Evolutionary conservation across 164 flowering plant species (phyloP), one percentile per base, ranked within the genome.

Genomic region (Chimonanthus salicifolius): DNA sequence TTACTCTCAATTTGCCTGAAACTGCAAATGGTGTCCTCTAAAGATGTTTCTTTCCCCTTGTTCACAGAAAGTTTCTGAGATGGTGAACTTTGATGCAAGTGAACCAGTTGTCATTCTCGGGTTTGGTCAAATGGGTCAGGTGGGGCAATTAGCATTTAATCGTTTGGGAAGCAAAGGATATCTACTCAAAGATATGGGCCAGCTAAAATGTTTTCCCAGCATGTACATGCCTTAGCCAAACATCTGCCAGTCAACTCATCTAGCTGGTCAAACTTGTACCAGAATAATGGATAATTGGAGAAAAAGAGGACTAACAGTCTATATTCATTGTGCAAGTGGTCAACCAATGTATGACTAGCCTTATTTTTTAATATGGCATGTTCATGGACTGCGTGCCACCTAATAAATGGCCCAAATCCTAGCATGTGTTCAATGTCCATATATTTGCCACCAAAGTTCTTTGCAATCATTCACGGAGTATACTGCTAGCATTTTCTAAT

Each of bases 101-200:
- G 98, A 95, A 47, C 98, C 99, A 49, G 89, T 95, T 66, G 97
- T 95, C 60, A 90, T 95, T 48, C 84, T 95, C 79, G 99, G 99
- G 66, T 95, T 95, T 83, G 94, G 94, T 44, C 94, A 90, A 80
- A 93, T 90, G 94, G 95, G 94, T 74, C 99, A 93, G 99, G 99
- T 95, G 20, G 10, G 65, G 68, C 16, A 65, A 54, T 44, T 65
- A 65, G 16, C 68, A 33, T 44, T 7, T 75, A 44, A 43, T 7
- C 71, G 54, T 71, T 76, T 64, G 21, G 21, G 49, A 79, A 15
- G 13, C 45, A 13, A 54, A n/a, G 60, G 60, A 54, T 54, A 54
- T 54, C 15, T 8, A n/a, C 16, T 5, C 60, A 54, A 54, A 54
- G 60, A 54, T 54, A n/a, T 10, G 15, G 60, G 60, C 16, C 60